phyloP scores from a whole-genome alignment of 768 basidiomycete genomes.

The Sutorius australiensis region DNA sequence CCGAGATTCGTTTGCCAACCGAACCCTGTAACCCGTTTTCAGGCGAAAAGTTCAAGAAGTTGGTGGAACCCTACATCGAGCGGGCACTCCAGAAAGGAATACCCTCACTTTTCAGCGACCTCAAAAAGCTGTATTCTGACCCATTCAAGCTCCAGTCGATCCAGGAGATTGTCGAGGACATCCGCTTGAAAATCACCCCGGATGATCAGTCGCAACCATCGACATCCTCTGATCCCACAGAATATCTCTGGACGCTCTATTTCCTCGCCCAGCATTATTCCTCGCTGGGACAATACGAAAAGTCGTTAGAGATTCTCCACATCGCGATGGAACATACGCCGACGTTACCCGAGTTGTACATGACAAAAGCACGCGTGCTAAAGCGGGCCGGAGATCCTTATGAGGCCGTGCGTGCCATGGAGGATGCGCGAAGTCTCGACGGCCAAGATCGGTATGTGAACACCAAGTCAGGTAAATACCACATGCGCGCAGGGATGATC shows the following conservation, averaged over 20 bases:
- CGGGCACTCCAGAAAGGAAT: conserved; percentile 77
- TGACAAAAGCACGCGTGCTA: conserved; percentile 75
- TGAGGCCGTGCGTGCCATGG: conserved; percentile 70
- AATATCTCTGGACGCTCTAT: conserved; percentile 92
- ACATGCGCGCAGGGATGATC: conserved; percentile 74
- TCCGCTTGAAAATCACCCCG: conserved; percentile 35
- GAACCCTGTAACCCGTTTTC: not conserved
- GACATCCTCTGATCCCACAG: conserved; percentile 53
- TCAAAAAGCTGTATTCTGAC: conserved; percentile 79
- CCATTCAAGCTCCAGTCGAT: conserved; percentile 61
- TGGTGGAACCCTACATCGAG: conserved; percentile 64
- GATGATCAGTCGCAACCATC: conserved; percentile 31
- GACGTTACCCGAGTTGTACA: conserved; percentile 86
- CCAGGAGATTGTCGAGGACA: conserved; percentile 61
- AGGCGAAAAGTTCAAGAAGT: conserved; percentile 66
- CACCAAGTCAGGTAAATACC: conserved; percentile 90
- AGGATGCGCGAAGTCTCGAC: conserved; percentile 82
- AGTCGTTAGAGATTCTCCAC: conserved; percentile 60
- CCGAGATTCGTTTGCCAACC: not conserved
- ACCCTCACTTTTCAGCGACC: conserved; percentile 88
- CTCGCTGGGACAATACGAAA: conserved; percentile 43
- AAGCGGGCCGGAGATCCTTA: conserved; percentile 81
- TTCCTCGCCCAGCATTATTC: conserved; percentile 91
- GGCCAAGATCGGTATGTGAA: conserved; percentile 95
- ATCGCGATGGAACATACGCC: conserved; percentile 81